These are phyloP conservation scores for Malus asiatica DNA, from an alignment of 306 rosid genomes.

Conservation along the genomic window DNA sequence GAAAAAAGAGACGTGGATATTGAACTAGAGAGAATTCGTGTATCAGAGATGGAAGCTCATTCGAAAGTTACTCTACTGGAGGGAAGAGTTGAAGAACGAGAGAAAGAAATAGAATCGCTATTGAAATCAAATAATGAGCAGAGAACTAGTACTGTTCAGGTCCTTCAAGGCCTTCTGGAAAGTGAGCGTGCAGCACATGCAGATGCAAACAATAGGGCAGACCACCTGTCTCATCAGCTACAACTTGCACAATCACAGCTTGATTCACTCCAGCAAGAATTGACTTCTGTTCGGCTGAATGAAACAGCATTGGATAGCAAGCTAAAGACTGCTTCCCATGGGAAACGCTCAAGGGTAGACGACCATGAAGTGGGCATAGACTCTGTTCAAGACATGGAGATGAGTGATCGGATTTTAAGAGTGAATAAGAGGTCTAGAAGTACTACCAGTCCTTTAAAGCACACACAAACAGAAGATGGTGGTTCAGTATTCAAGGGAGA, in stretches of 20 bases:
- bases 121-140: slow-evolving; percentile 66
- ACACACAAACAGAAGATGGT: slow-evolving; percentile 70
- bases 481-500: slow-evolving; percentile 71
- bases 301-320: slow-evolving; percentile 75
- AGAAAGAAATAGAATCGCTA: slow-evolving; percentile 68
- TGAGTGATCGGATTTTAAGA: slow-evolving; percentile 46
- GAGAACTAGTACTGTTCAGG: slow-evolving; percentile 62
- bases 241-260: slow-evolving; percentile 88
- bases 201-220: slow-evolving; percentile 85
- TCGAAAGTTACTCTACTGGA: slow-evolving; percentile 47
- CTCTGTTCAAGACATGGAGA: slow-evolving; percentile 66
- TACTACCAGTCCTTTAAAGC: slow-evolving; percentile 39
- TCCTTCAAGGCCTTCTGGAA: slow-evolving; percentile 75
- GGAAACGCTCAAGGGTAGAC: slow-evolving; percentile 68
- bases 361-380: slow-evolving; percentile 56
- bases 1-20: slow-evolving; percentile 41
- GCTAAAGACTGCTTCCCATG: slow-evolving; percentile 60
- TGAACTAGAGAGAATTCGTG: slow-evolving; percentile 46
- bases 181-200: slow-evolving; percentile 87
- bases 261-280: slow-evolving; percentile 74
- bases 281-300: slow-evolving; percentile 69
- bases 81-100: slow-evolving; percentile 72
- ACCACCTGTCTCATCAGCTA: slow-evolving; percentile 73
- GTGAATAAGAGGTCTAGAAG: slow-evolving; percentile 61
- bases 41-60: slow-evolving; percentile 59